Evolutionary conservation across 2,329 filamentous ascomycete species (phyloP), one percentile per base, ranked within the genome.

Genomic region (Dothistroma pini): DNA sequence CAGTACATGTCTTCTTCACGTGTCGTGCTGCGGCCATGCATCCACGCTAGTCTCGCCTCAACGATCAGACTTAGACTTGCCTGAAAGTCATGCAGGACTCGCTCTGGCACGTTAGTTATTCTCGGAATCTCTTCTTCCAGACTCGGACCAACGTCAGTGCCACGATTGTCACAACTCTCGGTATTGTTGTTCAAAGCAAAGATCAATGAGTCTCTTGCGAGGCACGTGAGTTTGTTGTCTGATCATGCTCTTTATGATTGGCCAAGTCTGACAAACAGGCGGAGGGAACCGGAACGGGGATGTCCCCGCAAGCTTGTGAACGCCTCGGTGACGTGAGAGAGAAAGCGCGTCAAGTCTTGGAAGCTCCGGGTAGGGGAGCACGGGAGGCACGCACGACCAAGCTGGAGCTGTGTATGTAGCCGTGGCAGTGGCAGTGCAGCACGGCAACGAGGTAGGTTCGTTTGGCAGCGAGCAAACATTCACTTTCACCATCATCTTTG

Each of bases 341-440:
- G 41, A 5, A 44, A 44, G 41, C 41, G 41, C 41, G 41, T 44
- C n/a, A n/a, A n/a, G n/a, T 8, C n/a, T n/a, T 19, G 41, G 5
- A 44, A 8, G 41, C 38, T 44, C 38, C 5, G 38, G 25, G 25
- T 29, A 29, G 25, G 25, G 3, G 25, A 29, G 25, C 25, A 29
- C 25, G 2, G 25, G 38, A 3, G 34, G n/a, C n/a, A 38, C 3
- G 34, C 34, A 38, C 34, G 14, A 38, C 10, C 34, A 11, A 11
- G 34, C 34, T 16, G 14, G 3, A 16, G 3, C 2, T 16, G 38
- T 44, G 16, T 19, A 19, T 9, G 51, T 35, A 53, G 51, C n/a
- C n/a, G 51, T 35, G 34, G 29, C 31, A 16, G 51, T 53, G 51
- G 51, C 51, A 53, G 51, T 53, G 51, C n/a, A n/a, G 51, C 51